Evolutionary conservation across 163 green algal genomes (phyloP), one percentile per base, ranked within the genome.

Genomic region (Scenedesmus sp.): DNA sequence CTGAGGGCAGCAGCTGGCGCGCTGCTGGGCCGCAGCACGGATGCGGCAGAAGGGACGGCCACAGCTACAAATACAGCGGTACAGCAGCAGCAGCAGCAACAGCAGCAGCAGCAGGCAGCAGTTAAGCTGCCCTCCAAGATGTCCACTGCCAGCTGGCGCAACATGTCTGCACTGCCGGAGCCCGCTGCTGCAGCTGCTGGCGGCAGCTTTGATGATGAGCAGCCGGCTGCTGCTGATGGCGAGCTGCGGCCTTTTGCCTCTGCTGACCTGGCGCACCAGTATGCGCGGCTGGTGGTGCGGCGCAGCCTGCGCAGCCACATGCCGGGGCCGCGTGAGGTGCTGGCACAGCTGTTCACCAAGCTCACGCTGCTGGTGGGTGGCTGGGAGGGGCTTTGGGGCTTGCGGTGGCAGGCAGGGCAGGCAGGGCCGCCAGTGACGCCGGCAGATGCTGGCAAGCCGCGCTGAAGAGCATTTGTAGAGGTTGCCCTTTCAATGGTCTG

Each of bases 261-360:
- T 13, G 73, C 57, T 52, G 87, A 91, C 79, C n/a, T 86, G 23
- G 3, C 4, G 16, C 87, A 91, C 59, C 54, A 46, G 56, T 77
- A 46, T 52, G 74, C 59, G 12, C 82, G 74, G 73, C 13, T 26
- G 67, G 87, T 91, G 57, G 54, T 64, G 56, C 57, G 87, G 10
- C 57, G 74, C 60, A 79, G 73, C 59, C 87, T 91, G 87, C 57
- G 57, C 54, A 86, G 55, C 73, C 62, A 82, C 6, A 91, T 91
- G 87, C 74, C 74, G 10, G 87, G 70, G 13, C 54, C 87, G 2
- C 9, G 7, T 10, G 13, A 74, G 87, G 87, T 91, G 56, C 74
- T 91, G 23, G 34, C 6, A 16, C n/a, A 60, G 54, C 62, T 86
- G 34, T 84, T 62, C 16, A 34, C 59, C 4, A n/a, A 34, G 20